Base-by-base conservation (phyloP, 2,329 filamentous ascomycete genomes). In the Conoideocrella luteorostrata region DNA sequence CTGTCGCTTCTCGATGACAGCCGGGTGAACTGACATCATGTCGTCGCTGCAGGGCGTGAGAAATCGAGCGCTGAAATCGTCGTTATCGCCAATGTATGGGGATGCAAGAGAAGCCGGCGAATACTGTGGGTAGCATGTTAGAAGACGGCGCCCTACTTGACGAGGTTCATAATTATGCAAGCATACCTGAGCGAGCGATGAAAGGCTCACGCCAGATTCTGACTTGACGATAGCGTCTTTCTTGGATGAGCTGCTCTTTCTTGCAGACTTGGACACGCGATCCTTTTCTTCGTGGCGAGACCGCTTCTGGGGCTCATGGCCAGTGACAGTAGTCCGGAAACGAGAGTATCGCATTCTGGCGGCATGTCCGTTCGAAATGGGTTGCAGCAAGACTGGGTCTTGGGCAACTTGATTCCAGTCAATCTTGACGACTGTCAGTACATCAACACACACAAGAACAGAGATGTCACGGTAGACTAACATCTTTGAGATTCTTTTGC, bases 401-500 rank as follows among this genome's bases (percentile, higher is more conserved):
- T 66, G 58, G 42, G 77, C 77, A 35, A 80, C 77, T 55, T 69
- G 60, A 47, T 73, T 72, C 77, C 77, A 80, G 56, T 80, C 72
- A 53, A 80, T 77, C 77, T 80, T 18, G 39, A 21, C 12, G 20
- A 23, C 7, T 36, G 40, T 48, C 39, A 49, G 43, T 24, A 28
- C 15, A 40, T 17, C 15, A 23, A 26, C 24, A 28, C 26, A 41
- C 4, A 13, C 3, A 7, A 36, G 23, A 7, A 11, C n/a, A n/a
- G 7, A 7, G 11, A 22, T 18, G 4, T 21, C 21, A 18, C 22
- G 3, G 7, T 18, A 47, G 30, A 67, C 77, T 69, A 60, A 80
- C 77, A 62, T 80, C 74, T 55, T 78, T 80, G 41, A 80, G 69
- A 46, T 69, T 74, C 61, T 78, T 79, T 62, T 80, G 77, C 58